These are phyloP conservation scores for Naganishia liquefaciens DNA, from an alignment of 1,284 basidiomycete genomes.

Conservation along the genomic window DNA sequence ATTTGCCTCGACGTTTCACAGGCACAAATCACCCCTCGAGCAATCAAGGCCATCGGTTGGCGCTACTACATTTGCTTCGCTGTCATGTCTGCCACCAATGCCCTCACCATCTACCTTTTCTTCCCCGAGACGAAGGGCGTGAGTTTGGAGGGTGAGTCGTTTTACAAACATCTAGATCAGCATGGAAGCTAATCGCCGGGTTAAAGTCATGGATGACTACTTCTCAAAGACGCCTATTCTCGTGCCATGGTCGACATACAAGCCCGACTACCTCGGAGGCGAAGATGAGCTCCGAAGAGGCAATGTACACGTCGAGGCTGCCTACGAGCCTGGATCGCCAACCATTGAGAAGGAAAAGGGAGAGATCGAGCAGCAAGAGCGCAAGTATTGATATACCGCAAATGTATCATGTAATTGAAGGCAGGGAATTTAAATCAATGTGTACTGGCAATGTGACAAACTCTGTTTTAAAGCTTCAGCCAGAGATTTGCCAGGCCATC, in stretches of 20 bases:
- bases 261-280: conserved; percentile 20
- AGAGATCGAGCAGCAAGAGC: conserved; percentile 22
- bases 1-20: conserved; percentile 1
- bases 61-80: conserved; percentile 62
- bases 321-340: background rate
- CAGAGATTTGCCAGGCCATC: too few relatives aligned
- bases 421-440: too few relatives aligned
- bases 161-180: conserved; percentile 44
- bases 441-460: too few relatives aligned
- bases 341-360: conserved; percentile 11
- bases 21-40: conserved; percentile 51
- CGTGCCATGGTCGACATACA: conserved; percentile 48
- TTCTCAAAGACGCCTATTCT: conserved; percentile 60
- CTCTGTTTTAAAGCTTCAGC: too few relatives aligned
- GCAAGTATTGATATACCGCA: background rate
- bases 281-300: conserved; percentile 12
- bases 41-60: conserved; percentile 52
- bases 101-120: conserved; percentile 61
- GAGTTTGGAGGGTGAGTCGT: conserved; percentile 31
- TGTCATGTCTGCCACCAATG: conserved; percentile 64
- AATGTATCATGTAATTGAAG: background rate
- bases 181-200: conserved; percentile 43
- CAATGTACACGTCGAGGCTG: conserved; percentile 11
- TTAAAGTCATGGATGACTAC: conserved; percentile 62
- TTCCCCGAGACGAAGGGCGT: conserved; percentile 50